These are phyloP conservation scores for Cyberlindnera nakhonratchasimensis DNA, from an alignment of 805 yeast genomes.

Conservation along the genomic window DNA sequence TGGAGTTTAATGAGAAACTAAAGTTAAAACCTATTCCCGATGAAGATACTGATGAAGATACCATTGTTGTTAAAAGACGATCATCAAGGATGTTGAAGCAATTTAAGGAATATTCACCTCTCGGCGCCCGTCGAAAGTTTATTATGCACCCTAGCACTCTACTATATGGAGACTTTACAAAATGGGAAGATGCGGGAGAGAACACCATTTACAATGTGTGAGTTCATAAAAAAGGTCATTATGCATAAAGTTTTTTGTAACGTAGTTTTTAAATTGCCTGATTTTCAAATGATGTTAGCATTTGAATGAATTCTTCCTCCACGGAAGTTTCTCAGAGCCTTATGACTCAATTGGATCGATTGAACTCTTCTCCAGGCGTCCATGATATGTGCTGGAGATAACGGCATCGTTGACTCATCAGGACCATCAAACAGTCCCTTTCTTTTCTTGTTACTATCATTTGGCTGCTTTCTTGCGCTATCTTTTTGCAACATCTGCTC, in stretches of 20 bases:
- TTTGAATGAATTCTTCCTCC: slow-evolving; percentile 41
- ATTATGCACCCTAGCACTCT: slow-evolving; percentile 2
- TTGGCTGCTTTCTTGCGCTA: slow-evolving; percentile 25
- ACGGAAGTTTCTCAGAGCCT: slow-evolving; percentile 64
- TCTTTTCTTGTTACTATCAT: slow-evolving; percentile 43
- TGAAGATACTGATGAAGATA: too few species aligned
- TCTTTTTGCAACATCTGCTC: slow-evolving; percentile 49
- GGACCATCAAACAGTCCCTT: slow-evolving; percentile 81
- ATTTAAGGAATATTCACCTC: background rate
- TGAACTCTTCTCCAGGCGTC: slow-evolving; percentile 89
- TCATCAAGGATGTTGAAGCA: background rate
- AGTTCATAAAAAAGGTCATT: background rate
- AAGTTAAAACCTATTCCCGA: too few species aligned
- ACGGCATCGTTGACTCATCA: slow-evolving; percentile 75
- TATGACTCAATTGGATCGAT: slow-evolving; percentile 49
- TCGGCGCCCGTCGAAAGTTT: slow-evolving; percentile 5
- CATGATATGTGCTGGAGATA: slow-evolving; percentile 73
- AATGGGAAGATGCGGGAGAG: background rate
- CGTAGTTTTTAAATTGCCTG: background rate
- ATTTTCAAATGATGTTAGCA: slow-evolving; percentile 32
- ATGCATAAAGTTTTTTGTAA: background rate
- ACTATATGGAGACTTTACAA: slow-evolving; percentile 3
- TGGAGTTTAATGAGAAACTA: slow-evolving; percentile 2
- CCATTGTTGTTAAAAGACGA: slow-evolving; percentile 1
- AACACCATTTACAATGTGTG: background rate